Base-by-base conservation (phyloP, 768 basidiomycete species). In the Serendipita sp. region DNA sequence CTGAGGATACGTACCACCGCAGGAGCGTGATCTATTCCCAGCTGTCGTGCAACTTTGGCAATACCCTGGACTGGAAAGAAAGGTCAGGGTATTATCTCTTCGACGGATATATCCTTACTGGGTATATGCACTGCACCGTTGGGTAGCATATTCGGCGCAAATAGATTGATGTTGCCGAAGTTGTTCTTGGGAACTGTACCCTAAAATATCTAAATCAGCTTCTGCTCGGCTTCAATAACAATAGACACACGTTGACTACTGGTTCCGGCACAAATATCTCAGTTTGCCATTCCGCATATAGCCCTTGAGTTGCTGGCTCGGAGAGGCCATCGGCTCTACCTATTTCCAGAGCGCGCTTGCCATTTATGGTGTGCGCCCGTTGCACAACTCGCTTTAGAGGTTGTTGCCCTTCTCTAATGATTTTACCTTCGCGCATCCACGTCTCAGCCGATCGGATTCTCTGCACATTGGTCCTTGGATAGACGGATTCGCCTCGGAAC, bases 121-220 rank as follows among this genome's bases (percentile, higher is more conserved):
- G 93, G 90, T 18, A 99, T 76, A 75, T 97, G 91, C 1, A 78
- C 85, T 3, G 83, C 90, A 18, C 96, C 96, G 63, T 73, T 75
- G 1, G 96, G 96, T 35, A 98, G 79, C 96, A 99, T 99, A 2
- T 90, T 86, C 34, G 90, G 86, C 30, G 89, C 90, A 73, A 95
- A 99, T 30, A 99, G 75, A 75, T 99, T 95, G 68, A 99, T 89
- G 73, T 97, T 99, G 16, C 95, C 95, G 72, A 95, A 99, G 68
- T 86, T 83, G 70, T 99, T 99, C 76, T 90, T 94, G 3, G 93
- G 93, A 35, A 99, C 82, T 72, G 83, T 84, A 36, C 95, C 95
- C 94, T 98, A 70, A 58, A 48, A 41, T 35, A 3, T 35, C 45
- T 15, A n/a, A 44, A 10, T 3, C 30, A 41, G 63, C 18, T 28